These are phyloP conservation scores for Naganishia antarctica DNA, from an alignment of 768 basidiomycete species.

Conservation along the genomic window DNA sequence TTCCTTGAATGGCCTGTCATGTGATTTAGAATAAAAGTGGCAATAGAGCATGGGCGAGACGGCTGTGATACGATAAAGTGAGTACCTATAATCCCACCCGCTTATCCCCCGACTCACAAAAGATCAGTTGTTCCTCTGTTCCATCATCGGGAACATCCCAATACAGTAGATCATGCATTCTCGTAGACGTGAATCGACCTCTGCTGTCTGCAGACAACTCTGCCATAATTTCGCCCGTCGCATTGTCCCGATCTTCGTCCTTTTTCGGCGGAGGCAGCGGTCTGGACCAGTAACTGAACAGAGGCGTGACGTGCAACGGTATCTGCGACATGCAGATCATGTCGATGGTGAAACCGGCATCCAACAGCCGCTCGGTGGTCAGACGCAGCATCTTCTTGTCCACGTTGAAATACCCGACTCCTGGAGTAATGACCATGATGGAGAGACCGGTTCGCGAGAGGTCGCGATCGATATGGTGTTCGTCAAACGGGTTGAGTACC, in stretches of 20 bases:
- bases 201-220: constrained; percentile 20
- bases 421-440: constrained; percentile 82
- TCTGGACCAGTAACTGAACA: constrained; percentile 75
- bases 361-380: constrained; percentile 87
- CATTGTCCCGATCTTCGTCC: constrained; percentile 36
- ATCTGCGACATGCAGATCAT: constrained; percentile 83
- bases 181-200: constrained; percentile 8
- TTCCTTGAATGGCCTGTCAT: constrained; percentile 51
- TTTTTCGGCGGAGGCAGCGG: constrained; percentile 22
- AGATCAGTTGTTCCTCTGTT: constrained; percentile 38
- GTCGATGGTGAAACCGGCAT: constrained; percentile 86
- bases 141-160: constrained; percentile 35
- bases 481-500: constrained; percentile 84
- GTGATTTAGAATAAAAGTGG: constrained; percentile 50
- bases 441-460: constrained; percentile 79
- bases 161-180: constrained; percentile 44
- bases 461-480: constrained; percentile 91
- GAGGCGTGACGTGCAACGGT: constrained; percentile 85
- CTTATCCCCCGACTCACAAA: constrained; percentile 37
- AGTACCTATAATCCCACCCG: too few relatives aligned
- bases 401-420: constrained; percentile 88
- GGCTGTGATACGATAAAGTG: too few relatives aligned
- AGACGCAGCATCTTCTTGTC: constrained; percentile 81
- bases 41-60: constrained; percentile 50
- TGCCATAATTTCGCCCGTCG: constrained; percentile 24